These are phyloP conservation scores for Thelonectria olida DNA, from an alignment of 2,329 filamentous ascomycete genomes.

Conservation along the genomic window DNA sequence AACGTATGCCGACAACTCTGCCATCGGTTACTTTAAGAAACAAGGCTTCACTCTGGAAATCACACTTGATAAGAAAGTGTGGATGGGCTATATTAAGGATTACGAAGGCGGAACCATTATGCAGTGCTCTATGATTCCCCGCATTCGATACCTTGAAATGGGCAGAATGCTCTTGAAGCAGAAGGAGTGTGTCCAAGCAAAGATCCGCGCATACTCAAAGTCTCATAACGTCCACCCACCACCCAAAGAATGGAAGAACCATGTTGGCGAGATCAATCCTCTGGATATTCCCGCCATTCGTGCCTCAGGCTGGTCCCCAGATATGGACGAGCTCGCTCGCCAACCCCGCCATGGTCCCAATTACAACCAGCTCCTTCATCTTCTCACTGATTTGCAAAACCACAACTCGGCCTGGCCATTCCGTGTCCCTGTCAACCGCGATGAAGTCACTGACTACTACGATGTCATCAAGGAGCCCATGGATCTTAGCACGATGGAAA, in stretches of 20 bases:
- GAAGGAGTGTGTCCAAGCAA: slow-evolving; percentile 93
- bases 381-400: slow-evolving; percentile 95
- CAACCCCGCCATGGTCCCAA: slow-evolving; percentile 96
- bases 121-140: slow-evolving; percentile 98
- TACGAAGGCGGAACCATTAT: slow-evolving; percentile 99
- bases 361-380: slow-evolving; percentile 90
- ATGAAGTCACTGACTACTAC: slow-evolving; percentile 99
- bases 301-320: slow-evolving; percentile 91
- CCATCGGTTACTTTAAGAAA: slow-evolving; percentile 99
- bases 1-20: slow-evolving; percentile 98
- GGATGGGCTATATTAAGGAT: slow-evolving; percentile 99
- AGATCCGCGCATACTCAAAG: slow-evolving; percentile 90
- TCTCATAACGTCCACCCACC: slow-evolving; percentile 88
- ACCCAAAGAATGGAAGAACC: slow-evolving; percentile 85
- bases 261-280: slow-evolving; percentile 80
- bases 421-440: slow-evolving; percentile 89
- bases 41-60: slow-evolving; percentile 99
- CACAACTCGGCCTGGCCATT: slow-evolving; percentile 95
- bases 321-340: slow-evolving; percentile 96
- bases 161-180: slow-evolving; percentile 96
- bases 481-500: slow-evolving; percentile 96
- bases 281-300: slow-evolving; percentile 88
- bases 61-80: slow-evolving; percentile 85
- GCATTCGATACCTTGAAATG: slow-evolving; percentile 91
- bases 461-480: slow-evolving; percentile 98